Base-by-base conservation (phyloP, 1,139 yeast species). In the Taphrina communis region DNA sequence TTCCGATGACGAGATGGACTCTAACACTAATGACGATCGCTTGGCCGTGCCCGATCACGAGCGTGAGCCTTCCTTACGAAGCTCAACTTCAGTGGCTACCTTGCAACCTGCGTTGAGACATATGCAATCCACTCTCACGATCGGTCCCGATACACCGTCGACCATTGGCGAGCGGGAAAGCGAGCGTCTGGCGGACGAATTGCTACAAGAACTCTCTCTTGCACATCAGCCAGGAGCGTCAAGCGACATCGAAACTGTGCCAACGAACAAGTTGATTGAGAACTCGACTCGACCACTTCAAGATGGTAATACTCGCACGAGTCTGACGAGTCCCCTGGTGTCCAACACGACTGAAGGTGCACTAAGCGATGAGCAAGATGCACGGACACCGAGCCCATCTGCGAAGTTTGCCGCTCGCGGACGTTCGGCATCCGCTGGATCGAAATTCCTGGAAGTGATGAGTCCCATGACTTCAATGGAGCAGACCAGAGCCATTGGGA, bases 131-230 rank as follows among this genome's bases (percentile, higher is more conserved):
- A 53, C 21, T 25, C 14, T 53, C 2, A 21, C 53, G n/a, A 50
- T 50, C 53, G 9, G 9, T 21, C 19, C 42, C 7, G 58, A 53
- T 11, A 12, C 21, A 12, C 36, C 58, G 9, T n/a, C 8, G 38
- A 14, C 41, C 25, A 17, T 6, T 19, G n/a, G 12, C 35, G 42
- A 53, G 25, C 7, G 25, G 8, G 60, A 56, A 56, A 56, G 60
- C 17, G 60, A 56, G 50, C 46, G 60, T 5, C 38, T 56, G 6
- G 60, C 60, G 11, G 60, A 56, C 6, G 60, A 56, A 41, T 48
- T 56, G 14, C 17, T 56, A 12, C 60, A 56, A 41, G 35, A 56
- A 56, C 41, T 56, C 9, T 56, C 60, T 7, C 9, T 35, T 7
- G 42, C 58, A 11, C 41, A 12, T 31, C 7, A 41, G 19, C 35